phyloP scores from a whole-genome alignment of 2,329 filamentous ascomycete species.

The Sordariomycetes sp. region DNA sequence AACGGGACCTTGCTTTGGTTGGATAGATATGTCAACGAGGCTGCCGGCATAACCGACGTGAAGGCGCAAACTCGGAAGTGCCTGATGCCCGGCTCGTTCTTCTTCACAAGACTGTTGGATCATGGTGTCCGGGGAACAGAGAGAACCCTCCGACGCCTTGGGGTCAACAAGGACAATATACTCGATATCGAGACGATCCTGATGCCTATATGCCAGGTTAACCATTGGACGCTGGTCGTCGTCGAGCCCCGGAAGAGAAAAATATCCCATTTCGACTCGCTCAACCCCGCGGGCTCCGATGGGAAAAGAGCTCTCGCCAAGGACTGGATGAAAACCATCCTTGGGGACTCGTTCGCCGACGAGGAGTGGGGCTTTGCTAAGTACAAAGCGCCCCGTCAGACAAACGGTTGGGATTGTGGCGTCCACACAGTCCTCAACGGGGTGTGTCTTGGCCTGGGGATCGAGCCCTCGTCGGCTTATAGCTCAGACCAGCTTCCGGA shows the following conservation, averaged over 20 bases:
- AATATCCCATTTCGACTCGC: conserved; percentile 61
- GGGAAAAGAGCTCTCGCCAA: conserved; percentile 30
- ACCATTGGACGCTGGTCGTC: conserved; percentile 64
- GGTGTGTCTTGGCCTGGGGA: conserved; percentile 46
- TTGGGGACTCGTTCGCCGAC: conserved; percentile 42
- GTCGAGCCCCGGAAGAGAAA: conserved; percentile 49
- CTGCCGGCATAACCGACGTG: conserved; percentile 37
- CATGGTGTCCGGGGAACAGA: conserved; percentile 35
- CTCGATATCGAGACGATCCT: conserved; percentile 57
- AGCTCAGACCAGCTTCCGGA: conserved; percentile 41
- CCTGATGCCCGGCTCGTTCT: conserved; percentile 54
- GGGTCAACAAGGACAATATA: conserved; percentile 49
- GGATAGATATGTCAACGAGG: conserved; percentile 45
- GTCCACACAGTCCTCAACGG: conserved; percentile 67
- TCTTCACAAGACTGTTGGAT: conserved; percentile 44
- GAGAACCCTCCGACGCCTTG: conserved; percentile 44
- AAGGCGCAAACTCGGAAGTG: conserved; percentile 43
- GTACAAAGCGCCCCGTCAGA: conserved; percentile 44
- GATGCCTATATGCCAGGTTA: conserved; percentile 53
- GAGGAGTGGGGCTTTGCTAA: conserved; percentile 48
- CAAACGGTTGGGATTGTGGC: conserved; percentile 66
- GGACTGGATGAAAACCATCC: conserved; percentile 46
- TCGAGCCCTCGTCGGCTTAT: conserved; percentile 40
- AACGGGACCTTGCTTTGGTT: conserved; percentile 55
- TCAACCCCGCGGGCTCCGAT: conserved; percentile 31